These are phyloP conservation scores for Typha latifolia DNA, from an alignment of 176 grass and related monocot species.

Conservation along the genomic window DNA sequence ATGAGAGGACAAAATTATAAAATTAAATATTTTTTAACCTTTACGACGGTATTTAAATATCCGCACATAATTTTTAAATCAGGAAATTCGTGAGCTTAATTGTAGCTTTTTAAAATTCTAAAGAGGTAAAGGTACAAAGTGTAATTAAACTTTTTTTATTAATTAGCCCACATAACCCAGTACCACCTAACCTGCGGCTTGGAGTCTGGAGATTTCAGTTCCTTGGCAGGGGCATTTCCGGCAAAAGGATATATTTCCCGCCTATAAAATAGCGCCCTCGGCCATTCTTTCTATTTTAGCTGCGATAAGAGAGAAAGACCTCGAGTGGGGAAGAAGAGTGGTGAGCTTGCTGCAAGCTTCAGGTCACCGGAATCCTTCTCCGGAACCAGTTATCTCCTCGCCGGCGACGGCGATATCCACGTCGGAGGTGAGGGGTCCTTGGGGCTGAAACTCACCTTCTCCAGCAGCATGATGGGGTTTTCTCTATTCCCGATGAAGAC, in stretches of 20 bases:
- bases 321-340: neutral
- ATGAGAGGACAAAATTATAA: too few species aligned
- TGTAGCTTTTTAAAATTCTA: too few species aligned
- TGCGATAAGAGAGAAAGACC: too few species aligned
- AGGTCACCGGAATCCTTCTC: neutral
- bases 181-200: too few species aligned
- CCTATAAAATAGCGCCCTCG: conserved; percentile 1
- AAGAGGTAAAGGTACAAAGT: too few species aligned
- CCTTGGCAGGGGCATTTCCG: neutral
- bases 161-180: too few species aligned
- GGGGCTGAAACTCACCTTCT: conserved; percentile 16
- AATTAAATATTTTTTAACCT: too few species aligned
- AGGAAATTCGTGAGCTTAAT: too few species aligned
- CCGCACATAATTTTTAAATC: too few species aligned
- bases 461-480: conserved; percentile 71
- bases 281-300: neutral
- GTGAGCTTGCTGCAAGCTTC: neutral
- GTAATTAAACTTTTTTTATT: too few species aligned
- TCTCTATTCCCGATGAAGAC: conserved; percentile 80
- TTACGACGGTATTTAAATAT: too few species aligned
- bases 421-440: neutral
- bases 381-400: neutral
- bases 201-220: too few species aligned
- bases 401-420: neutral
- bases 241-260: neutral